Evolutionary conservation across 176 grass and related monocot genomes (phyloP).

Genomic region (Elymus sibiricus): DNA sequence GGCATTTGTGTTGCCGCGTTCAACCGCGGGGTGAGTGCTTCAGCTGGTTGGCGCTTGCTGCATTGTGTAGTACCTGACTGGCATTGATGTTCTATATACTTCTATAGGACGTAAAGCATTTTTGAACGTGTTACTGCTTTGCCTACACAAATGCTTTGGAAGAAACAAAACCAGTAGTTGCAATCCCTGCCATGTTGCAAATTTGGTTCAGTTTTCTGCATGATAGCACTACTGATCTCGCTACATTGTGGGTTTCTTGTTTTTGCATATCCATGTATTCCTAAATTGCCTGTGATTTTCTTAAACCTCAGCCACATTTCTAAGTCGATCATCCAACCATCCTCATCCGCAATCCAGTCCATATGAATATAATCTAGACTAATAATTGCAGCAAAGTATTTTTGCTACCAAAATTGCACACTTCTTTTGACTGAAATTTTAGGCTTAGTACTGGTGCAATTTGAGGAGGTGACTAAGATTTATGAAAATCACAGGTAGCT

Average conservation of each 20-base stretch:
- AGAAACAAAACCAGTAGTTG: neutral
- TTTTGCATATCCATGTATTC: neutral
- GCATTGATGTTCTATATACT: too few species aligned
- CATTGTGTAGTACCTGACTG: neutral
- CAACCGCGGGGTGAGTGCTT: slow-evolving; percentile 73
- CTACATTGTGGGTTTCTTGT: neutral
- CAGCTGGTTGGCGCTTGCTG: neutral
- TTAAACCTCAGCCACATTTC: neutral
- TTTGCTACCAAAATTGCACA: neutral
- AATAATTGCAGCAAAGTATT: neutral
- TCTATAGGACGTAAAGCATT: neutral
- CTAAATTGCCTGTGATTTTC: too few species aligned
- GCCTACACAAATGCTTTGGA: neutral
- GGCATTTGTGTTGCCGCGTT: slow-evolving; percentile 95
- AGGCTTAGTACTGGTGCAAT: neutral
- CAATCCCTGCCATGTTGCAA: neutral
- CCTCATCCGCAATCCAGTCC: neutral
- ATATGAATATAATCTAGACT: neutral
- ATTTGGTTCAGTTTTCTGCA: neutral
- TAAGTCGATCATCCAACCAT: neutral
- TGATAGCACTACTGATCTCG: neutral
- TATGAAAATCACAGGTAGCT: neutral
- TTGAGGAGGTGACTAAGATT: neutral
- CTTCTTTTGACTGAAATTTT: neutral
- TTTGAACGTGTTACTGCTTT: neutral